phyloP scores from a whole-genome alignment of 176 grass and related monocot genomes.

The Musa acuminata region DNA sequence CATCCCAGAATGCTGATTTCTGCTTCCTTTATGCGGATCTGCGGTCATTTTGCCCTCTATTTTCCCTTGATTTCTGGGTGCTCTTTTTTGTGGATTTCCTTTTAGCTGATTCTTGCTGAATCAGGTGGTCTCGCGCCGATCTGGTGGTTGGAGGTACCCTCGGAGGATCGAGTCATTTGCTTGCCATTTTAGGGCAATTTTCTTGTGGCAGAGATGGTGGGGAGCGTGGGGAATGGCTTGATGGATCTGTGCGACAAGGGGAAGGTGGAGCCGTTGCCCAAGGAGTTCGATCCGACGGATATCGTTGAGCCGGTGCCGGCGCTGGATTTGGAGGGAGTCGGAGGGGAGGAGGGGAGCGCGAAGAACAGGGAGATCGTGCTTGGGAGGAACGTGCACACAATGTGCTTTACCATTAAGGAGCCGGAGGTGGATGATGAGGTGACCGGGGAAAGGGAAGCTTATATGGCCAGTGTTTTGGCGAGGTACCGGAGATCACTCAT shows the following conservation, averaged over 20 bases:
- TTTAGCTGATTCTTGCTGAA: background rate
- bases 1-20: too few species aligned
- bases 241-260: conserved; percentile 30
- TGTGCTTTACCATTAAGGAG: conserved; percentile 58
- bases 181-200: background rate
- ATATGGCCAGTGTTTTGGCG: conserved; percentile 86
- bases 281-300: conserved; percentile 16
- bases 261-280: conserved; percentile 23
- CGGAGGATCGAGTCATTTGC: background rate
- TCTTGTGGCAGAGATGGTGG: conserved; percentile 42
- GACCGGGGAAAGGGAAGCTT: conserved; percentile 69
- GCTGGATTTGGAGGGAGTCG: conserved; percentile 4
- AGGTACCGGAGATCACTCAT: conserved; percentile 57
- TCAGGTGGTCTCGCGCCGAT: background rate
- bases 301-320: background rate
- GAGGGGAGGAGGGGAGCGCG: background rate
- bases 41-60: background rate
- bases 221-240: conserved; percentile 48
- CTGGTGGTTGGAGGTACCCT: background rate
- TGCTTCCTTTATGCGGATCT: too few species aligned
- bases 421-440: conserved; percentile 76
- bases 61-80: background rate
- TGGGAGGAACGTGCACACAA: conserved; percentile 73
- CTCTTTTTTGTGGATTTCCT: background rate
- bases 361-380: conserved; percentile 57